These are phyloP conservation scores for Calocybe cyanea DNA, from an alignment of 768 basidiomycete species.

Conservation along the genomic window DNA sequence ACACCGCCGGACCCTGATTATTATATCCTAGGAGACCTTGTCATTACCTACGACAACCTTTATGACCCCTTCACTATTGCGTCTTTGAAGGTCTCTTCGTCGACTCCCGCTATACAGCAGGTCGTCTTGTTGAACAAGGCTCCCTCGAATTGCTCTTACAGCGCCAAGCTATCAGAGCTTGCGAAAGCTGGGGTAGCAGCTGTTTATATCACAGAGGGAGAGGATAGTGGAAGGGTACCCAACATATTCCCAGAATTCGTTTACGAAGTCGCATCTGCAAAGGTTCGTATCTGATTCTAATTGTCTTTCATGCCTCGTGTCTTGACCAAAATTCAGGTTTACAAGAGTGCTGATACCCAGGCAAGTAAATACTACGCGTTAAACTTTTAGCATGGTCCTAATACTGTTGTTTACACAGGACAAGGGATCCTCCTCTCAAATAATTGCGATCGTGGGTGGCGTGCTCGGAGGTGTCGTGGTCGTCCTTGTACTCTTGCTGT, in stretches of 20 bases:
- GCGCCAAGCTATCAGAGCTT: conserved; percentile 4
- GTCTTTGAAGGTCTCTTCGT: conserved; percentile 4
- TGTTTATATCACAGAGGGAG: conserved; percentile 9
- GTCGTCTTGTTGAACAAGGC: conserved; percentile 3
- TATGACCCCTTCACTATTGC: conserved; percentile 4
- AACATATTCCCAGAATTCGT: too few relatives aligned
- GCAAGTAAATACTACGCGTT: too few relatives aligned
- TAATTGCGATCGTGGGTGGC: conserved; percentile 10
- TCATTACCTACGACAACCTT: conserved; percentile 8
- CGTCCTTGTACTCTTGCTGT: background rate
- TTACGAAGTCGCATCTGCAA: too few relatives aligned
- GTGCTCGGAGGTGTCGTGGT: conserved; percentile 5
- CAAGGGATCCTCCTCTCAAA: too few relatives aligned
- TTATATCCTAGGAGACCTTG: conserved; percentile 6
- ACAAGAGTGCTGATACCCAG: too few relatives aligned
- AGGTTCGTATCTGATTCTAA: too few relatives aligned
- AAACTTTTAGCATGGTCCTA: too few relatives aligned
- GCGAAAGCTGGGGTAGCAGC: conserved; percentile 6
- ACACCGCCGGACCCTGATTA: conserved; percentile 3
- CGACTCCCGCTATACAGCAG: conserved; percentile 8
- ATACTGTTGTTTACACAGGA: too few relatives aligned
- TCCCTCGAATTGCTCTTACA: conserved; percentile 2
- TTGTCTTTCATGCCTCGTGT: too few relatives aligned
- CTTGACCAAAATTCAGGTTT: too few relatives aligned
- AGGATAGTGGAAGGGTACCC: too few relatives aligned